Conservation (phyloP, 345 rosid genomes). For the Salix viminalis region DNA sequence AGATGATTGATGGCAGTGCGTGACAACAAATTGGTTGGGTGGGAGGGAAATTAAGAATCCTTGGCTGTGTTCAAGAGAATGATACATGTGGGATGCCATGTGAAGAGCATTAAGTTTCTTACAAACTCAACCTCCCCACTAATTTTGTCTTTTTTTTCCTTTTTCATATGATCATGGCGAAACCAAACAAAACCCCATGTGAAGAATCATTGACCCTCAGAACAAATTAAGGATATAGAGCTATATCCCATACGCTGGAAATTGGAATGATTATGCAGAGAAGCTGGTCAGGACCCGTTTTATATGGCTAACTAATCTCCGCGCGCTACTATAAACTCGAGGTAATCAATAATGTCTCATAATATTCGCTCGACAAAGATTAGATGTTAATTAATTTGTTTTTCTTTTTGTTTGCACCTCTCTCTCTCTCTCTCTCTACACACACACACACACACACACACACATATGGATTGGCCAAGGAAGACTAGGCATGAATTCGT, state of each 20-base stretch:
- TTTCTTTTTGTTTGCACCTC: conserved; percentile 2
- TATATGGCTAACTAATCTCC: background rate
- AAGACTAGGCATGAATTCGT: background rate
- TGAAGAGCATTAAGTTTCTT: conserved; percentile 31
- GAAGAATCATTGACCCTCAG: conserved; percentile 34
- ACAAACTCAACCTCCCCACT: conserved; percentile 25
- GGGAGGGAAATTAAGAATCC: background rate
- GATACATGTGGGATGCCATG: conserved; percentile 53
- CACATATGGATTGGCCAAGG: background rate
- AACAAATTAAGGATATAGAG: conserved; percentile 19
- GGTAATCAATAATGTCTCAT: background rate
- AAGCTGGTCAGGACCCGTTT: background rate
- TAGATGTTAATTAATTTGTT: conserved; percentile 5
- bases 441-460: no score
- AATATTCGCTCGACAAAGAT: conserved; percentile 9
- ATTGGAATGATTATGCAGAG: conserved; percentile 11
- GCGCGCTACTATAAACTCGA: background rate
- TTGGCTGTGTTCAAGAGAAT: background rate
- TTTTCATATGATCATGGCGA: conserved; percentile 11
- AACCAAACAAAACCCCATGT: conserved; percentile 41
- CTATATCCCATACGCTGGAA: conserved; percentile 15
- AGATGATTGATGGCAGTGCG: conserved; percentile 14
- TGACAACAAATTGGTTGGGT: background rate
- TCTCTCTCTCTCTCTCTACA: background rate
- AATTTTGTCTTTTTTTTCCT: background rate